These are phyloP conservation scores for Rhizopogon salebrosus DNA, from an alignment of 768 basidiomycete species.

Conservation along the genomic window DNA sequence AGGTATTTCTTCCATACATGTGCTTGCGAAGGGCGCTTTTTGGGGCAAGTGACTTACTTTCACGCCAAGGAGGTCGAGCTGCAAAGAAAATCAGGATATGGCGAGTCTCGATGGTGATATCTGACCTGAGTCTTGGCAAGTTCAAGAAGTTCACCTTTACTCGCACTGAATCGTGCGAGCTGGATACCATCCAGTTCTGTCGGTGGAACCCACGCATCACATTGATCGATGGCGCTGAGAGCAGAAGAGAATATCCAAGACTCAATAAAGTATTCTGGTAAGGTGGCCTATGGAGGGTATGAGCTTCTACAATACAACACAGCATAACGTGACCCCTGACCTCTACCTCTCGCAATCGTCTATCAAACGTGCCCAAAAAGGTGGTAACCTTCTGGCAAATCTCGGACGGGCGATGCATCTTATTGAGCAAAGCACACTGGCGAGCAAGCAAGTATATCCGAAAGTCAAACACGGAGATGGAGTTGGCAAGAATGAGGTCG, in stretches of 20 bases:
- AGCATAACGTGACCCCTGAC: conserved; percentile 34
- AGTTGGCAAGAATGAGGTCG: conserved; percentile 83
- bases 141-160: conserved; percentile 85
- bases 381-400: conserved; percentile 63
- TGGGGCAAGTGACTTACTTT: conserved; percentile 65
- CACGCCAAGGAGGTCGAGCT: conserved; percentile 88
- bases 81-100: conserved; percentile 3
- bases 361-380: conserved; percentile 76
- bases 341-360: conserved; percentile 69
- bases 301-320: conserved; percentile 10
- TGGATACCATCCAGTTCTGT: conserved; percentile 40
- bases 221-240: conserved; percentile 75
- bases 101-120: not conserved
- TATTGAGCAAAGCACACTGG: conserved; percentile 74
- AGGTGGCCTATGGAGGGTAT: conserved; percentile 33
- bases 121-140: conserved; percentile 82
- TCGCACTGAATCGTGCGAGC: conserved; percentile 57
- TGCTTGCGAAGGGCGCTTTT: conserved; percentile 66
- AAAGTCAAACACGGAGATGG: conserved; percentile 92
- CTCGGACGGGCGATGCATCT: conserved; percentile 62
- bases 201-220: conserved; percentile 62
- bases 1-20: conserved; percentile 20
- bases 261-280: conserved; percentile 76
- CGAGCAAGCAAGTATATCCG: conserved; percentile 85
- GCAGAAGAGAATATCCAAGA: conserved; percentile 93